phyloP scores from a whole-genome alignment of 2,329 filamentous ascomycete genomes.

The Fonsecaea nubica region DNA sequence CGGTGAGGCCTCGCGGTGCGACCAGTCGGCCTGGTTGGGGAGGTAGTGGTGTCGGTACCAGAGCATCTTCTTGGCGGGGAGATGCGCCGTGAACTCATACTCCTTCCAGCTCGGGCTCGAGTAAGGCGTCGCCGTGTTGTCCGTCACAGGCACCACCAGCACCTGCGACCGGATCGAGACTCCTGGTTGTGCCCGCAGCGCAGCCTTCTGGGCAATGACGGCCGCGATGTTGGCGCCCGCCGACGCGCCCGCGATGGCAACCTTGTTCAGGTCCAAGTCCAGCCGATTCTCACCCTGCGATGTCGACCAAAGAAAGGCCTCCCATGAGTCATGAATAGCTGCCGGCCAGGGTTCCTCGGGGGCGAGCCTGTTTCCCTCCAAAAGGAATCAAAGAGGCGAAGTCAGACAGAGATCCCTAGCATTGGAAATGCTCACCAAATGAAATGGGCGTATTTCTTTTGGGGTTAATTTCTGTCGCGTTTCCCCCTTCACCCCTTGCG shows the following conservation, averaged over 20 bases:
- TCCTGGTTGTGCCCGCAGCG: constrained; percentile 41
- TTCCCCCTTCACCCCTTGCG: background rate
- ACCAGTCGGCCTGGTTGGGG: constrained; percentile 55
- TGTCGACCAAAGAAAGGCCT: constrained; percentile 58
- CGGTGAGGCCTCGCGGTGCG: constrained; percentile 61
- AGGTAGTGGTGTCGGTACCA: constrained; percentile 68
- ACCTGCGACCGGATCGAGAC: constrained; percentile 51
- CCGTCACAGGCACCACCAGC: constrained; percentile 64
- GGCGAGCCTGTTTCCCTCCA: constrained; percentile 53
- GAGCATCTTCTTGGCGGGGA: constrained; percentile 64
- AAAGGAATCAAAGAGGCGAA: background rate
- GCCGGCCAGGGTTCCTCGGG: constrained; percentile 64
- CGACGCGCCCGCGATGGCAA: constrained; percentile 60
- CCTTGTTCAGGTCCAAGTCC: constrained; percentile 50
- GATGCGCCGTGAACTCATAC: constrained; percentile 59
- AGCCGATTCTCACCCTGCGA: constrained; percentile 41
- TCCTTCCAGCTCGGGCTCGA: constrained; percentile 58
- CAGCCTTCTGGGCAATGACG: constrained; percentile 60
- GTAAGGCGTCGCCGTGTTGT: constrained; percentile 60
- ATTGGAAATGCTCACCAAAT: background rate
- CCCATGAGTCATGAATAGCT: constrained; percentile 64
- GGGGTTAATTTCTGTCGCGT: background rate
- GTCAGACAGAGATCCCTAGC: constrained; percentile 17
- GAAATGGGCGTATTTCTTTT: background rate
- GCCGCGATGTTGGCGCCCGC: constrained; percentile 61